Evolutionary conservation across 73 alveolate genomes (phyloP).

Genomic region (Uronychia setigera): DNA sequence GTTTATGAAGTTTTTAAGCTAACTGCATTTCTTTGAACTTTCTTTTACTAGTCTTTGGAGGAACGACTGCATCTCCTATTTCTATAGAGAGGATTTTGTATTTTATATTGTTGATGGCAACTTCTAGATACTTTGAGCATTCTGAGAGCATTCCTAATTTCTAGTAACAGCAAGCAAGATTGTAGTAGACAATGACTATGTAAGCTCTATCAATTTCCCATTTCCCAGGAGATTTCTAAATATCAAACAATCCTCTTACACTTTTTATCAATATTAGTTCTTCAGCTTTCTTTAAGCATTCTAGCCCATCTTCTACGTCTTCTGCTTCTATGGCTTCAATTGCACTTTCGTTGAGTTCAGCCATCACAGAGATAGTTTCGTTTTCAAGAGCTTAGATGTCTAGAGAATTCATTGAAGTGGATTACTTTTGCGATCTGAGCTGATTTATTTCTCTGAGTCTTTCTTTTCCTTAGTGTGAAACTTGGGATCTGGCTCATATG

Average conservation of each 20-base stretch:
- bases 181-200: constrained; percentile 28
- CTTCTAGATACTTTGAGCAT: constrained; percentile 24
- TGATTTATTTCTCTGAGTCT: too few species aligned
- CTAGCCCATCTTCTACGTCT: constrained; percentile 8
- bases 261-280: constrained; percentile 5
- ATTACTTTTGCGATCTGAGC: too few species aligned
- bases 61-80: neutral
- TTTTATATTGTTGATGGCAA: constrained; percentile 20
- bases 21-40: neutral
- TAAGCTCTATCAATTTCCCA: constrained; percentile 18
- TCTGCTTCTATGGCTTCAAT: constrained; percentile 8
- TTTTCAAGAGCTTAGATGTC: too few species aligned
- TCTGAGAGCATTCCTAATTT: constrained; percentile 29
- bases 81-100: neutral
- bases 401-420: too few species aligned
- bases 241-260: too few species aligned
- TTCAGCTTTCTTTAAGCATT: constrained; percentile 8
- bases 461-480: too few species aligned
- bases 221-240: neutral
- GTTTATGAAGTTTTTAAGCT: constrained; percentile 37
- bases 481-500: too few species aligned
- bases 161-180: constrained; percentile 38
- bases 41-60: neutral
- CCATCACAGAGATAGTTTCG: constrained; percentile 11
- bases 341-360: constrained; percentile 29